These are phyloP conservation scores for Botrytis pseudocinerea DNA, from an alignment of 2,329 filamentous ascomycete genomes.

Conservation along the genomic window DNA sequence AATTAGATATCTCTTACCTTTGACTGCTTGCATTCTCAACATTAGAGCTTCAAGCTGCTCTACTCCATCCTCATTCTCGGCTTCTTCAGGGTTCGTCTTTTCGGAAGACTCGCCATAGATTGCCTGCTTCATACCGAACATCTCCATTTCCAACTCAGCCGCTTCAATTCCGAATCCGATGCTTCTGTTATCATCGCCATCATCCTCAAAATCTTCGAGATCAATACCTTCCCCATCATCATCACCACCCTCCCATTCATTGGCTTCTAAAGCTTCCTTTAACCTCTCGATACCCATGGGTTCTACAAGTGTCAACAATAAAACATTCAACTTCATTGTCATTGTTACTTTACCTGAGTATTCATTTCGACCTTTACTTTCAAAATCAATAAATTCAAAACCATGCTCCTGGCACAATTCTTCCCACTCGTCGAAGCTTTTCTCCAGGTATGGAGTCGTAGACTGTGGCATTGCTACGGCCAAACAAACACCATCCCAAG, in stretches of 20 bases:
- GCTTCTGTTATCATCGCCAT: conserved; percentile 34
- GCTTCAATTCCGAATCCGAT: conserved; percentile 39
- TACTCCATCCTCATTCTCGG: conserved; percentile 46
- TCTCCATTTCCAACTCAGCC: conserved; percentile 44
- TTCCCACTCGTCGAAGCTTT: conserved; percentile 58
- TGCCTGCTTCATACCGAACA: conserved; percentile 43
- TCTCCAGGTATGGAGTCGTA: conserved; percentile 40
- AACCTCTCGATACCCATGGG: conserved; percentile 59
- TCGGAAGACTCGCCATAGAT: conserved; percentile 35
- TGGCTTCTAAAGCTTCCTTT: conserved; percentile 62
- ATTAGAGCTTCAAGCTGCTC: conserved; percentile 64
- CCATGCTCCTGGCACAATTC: conserved; percentile 57
- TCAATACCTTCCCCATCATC: conserved; percentile 42
- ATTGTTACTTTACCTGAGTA: conserved; percentile 53
- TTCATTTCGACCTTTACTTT: conserved; percentile 52
- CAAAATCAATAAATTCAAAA: conserved; percentile 63
- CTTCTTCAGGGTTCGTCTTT: conserved; percentile 37
- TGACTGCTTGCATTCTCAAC: conserved; percentile 60
- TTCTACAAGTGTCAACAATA: conserved; percentile 45
- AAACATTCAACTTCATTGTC: background rate
- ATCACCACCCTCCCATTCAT: conserved; percentile 58
- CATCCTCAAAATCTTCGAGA: conserved; percentile 42
- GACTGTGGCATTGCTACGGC: conserved; percentile 54
- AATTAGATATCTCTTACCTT: conserved; percentile 33
- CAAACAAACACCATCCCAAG: conserved; percentile 64